Evolutionary conservation across 345 rosid species (phyloP).

Genomic region (Combretum micranthum): DNA sequence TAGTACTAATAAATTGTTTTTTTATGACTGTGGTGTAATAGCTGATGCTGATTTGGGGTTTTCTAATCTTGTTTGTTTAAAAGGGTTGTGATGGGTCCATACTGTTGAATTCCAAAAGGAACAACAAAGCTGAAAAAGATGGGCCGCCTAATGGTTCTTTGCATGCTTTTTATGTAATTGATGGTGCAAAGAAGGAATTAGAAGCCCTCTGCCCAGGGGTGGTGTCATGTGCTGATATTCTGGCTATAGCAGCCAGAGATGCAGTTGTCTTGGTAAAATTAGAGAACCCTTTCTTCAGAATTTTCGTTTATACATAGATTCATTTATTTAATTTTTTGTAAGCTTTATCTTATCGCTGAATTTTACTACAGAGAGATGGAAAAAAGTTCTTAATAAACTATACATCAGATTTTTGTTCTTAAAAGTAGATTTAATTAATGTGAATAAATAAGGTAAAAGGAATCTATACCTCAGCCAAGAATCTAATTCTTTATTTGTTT

Average conservation of each 20-base stretch:
- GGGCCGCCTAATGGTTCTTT: slow-evolving; percentile 86
- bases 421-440: too few species aligned
- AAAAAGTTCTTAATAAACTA: too few species aligned
- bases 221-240: slow-evolving; percentile 85
- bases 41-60: not conserved
- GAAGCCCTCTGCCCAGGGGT: slow-evolving; percentile 74
- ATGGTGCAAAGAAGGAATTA: slow-evolving; percentile 64
- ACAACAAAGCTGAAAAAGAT: slow-evolving; percentile 72
- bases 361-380: too few species aligned
- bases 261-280: slow-evolving; percentile 63
- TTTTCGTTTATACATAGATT: too few species aligned
- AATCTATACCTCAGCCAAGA: too few species aligned
- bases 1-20: too few species aligned
- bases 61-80: not conserved
- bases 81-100: slow-evolving; percentile 96
- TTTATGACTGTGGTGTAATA: too few species aligned
- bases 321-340: too few species aligned
- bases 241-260: slow-evolving; percentile 75
- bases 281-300: not conserved
- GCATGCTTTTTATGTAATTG: slow-evolving; percentile 83
- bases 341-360: too few species aligned
- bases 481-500: too few species aligned
- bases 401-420: too few species aligned
- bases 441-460: too few species aligned
- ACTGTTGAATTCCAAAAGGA: slow-evolving; percentile 56